Base-by-base conservation (phyloP, 139 green algal species). In the Mesostigma viride region DNA sequence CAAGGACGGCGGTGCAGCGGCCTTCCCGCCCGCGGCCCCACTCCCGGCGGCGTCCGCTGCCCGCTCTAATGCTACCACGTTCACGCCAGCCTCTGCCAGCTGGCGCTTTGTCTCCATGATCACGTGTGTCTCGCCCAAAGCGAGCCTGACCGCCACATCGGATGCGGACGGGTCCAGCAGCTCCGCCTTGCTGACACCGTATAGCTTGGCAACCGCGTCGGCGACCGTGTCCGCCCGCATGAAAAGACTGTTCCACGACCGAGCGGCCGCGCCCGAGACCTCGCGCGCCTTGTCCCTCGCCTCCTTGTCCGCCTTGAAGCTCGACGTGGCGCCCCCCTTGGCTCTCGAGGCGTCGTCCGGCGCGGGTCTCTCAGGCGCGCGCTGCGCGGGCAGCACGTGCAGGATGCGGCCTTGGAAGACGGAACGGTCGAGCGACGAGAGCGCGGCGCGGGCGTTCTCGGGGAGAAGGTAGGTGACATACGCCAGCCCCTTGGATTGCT, bases 191-290 rank as follows among this genome's bases (percentile, higher is more conserved):
- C 61, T 82, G 1, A 97, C 76, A 33, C 86, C 84, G 68, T 91
- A 95, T 58, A 94, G 82, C 35, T 84, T 86, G 0, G 93, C 93
- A 20, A 95, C 81, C 8, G 86, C 88, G 56, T 88, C 88, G 2
- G 89, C 88, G 30, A 97, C 91, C 0, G 93, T 97, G 79, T 99
- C 93, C 0, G 85, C 35, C 8, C 93, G 79, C 85, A 99, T 95
- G 82, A 97, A 99, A n/a, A 99, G 80, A 2, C 83, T 87, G 82
- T 92, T 97, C 93, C 93, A 99, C 0, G 92, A 82, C 0, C 78
- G 76, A n/a, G n/a, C n/a, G 8, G 80, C 80, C 72, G 94, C 88
- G 51, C 78, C 77, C 35, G 63, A 68, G 5, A 85, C 85, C 26
- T 90, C 78, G 1, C 24, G 17, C 0, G 70, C 81, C 64, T 91